Evolutionary conservation across 2,329 filamentous ascomycete species (phyloP).

Genomic region (Graphilbum sp.): DNA sequence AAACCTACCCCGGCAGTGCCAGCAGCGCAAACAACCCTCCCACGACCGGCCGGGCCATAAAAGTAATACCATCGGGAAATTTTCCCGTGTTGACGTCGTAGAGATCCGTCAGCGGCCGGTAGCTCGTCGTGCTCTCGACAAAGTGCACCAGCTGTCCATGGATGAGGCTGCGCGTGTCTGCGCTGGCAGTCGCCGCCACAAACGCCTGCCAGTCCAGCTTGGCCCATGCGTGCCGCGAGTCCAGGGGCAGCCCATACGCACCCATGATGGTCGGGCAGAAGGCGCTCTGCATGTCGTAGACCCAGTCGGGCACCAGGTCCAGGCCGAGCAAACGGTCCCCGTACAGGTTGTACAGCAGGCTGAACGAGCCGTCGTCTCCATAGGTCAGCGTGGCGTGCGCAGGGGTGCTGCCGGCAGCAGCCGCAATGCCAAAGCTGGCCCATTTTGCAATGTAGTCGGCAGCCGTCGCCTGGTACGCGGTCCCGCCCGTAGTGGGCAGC

Average conservation of each 20-base stretch:
- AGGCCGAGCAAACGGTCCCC: constrained; percentile 64
- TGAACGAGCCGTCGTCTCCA: constrained; percentile 39
- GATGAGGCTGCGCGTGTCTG: constrained; percentile 45
- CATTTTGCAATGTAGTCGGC: constrained; percentile 55
- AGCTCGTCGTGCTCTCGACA: constrained; percentile 57
- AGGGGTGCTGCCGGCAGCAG: constrained; percentile 28
- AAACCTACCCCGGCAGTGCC: constrained; percentile 43
- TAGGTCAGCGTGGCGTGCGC: constrained; percentile 67
- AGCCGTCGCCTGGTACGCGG: constrained; percentile 5
- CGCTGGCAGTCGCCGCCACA: constrained; percentile 55
- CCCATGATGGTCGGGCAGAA: constrained; percentile 61
- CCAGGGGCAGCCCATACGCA: constrained; percentile 67
- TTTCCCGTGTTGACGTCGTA: constrained; percentile 57
- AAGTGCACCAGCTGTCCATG: constrained; percentile 53
- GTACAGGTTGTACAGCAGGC: constrained; percentile 65
- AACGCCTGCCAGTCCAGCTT: constrained; percentile 85
- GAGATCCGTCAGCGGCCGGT: constrained; percentile 60
- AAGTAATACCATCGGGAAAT: constrained; percentile 40
- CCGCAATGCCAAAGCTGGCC: constrained; percentile 54
- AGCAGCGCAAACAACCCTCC: constrained; percentile 70
- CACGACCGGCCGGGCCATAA: constrained; percentile 64
- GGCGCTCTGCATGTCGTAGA: constrained; percentile 62
- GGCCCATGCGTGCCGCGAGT: constrained; percentile 65
- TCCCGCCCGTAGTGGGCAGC: constrained; percentile 14
- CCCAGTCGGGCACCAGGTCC: constrained; percentile 52